phyloP scores from a whole-genome alignment of 208 protist genomes.

The Leishmania tarentolae region DNA sequence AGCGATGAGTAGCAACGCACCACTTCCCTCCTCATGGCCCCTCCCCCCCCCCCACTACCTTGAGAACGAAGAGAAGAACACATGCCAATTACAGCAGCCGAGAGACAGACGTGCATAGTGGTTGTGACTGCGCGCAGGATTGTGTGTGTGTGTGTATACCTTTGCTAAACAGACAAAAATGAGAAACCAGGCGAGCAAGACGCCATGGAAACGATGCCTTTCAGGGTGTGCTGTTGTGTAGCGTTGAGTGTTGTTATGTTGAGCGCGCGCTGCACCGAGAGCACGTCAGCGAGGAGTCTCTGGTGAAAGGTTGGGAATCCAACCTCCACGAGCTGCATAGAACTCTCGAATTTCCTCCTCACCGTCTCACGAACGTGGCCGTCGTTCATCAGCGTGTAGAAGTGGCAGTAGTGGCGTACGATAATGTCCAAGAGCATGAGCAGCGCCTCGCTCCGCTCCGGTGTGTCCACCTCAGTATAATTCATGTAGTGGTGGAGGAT shows the following conservation, averaged over 20 bases:
- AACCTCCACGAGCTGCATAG: constrained; percentile 12
- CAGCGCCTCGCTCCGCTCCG: constrained; percentile 21
- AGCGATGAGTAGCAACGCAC: neutral
- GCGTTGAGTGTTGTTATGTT: constrained; percentile 13
- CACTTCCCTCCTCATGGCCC: neutral
- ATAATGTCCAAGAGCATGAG: constrained; percentile 28
- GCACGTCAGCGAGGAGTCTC: constrained; percentile 9
- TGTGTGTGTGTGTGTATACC: neutral
- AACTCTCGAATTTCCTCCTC: neutral
- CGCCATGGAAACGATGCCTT: neutral
- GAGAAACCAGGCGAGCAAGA: constrained; percentile 27
- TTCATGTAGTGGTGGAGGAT: constrained; percentile 15
- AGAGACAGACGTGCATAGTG: neutral
- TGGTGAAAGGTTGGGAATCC: constrained; percentile 15
- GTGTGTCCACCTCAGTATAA: constrained; percentile 3
- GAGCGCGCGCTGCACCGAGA: constrained; percentile 12
- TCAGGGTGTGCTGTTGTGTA: constrained; percentile 8
- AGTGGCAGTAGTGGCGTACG: constrained; percentile 39
- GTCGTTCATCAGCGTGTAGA: constrained; percentile 19
- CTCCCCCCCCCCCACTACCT: neutral
- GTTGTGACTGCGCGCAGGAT: neutral
- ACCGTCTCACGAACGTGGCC: constrained; percentile 14
- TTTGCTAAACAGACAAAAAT: constrained; percentile 8
- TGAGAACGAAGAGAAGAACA: neutral
- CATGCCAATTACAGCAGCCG: neutral